Evolutionary conservation across 2,329 filamentous ascomycete genomes (phyloP).

Genomic region (Bipolaris oryzae): DNA sequence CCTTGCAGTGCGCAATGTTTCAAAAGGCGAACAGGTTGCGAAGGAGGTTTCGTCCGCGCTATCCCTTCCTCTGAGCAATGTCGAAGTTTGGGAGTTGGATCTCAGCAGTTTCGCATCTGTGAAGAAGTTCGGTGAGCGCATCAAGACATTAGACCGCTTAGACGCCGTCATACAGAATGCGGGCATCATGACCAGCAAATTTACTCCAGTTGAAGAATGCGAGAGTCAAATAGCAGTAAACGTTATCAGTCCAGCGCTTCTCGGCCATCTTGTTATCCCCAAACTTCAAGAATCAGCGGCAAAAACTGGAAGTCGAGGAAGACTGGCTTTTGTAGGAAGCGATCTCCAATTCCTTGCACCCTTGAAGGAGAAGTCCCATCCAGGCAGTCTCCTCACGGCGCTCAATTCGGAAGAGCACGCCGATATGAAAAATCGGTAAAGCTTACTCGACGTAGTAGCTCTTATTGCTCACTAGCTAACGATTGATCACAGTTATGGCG

Average conservation of each 20-base stretch:
- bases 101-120: constrained; percentile 22
- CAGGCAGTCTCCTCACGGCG: constrained; percentile 27
- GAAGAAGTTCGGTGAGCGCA: not conserved
- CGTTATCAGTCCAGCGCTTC: constrained; percentile 21
- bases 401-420: constrained; percentile 20
- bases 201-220: constrained; percentile 11
- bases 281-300: constrained; percentile 31
- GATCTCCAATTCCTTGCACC: constrained; percentile 35
- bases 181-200: constrained; percentile 28
- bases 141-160: constrained; percentile 31
- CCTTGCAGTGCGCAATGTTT: constrained; percentile 50
- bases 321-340: constrained; percentile 38
- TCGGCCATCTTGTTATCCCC: constrained; percentile 36
- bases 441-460: not conserved
- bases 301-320: constrained; percentile 15
- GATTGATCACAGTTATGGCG: constrained; percentile 21
- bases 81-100: constrained; percentile 57
- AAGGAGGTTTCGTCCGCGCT: constrained; percentile 39
- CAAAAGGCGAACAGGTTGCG: constrained; percentile 54
- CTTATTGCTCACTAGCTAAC: not conserved
- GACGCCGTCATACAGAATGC: constrained; percentile 52
- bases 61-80: constrained; percentile 32
- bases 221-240: constrained; percentile 35
- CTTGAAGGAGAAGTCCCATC: constrained; percentile 20
- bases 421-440: constrained; percentile 13